Base-by-base conservation (phyloP, 371 early-diverging fungal genomes). In the Sporodiniella umbellata region DNA sequence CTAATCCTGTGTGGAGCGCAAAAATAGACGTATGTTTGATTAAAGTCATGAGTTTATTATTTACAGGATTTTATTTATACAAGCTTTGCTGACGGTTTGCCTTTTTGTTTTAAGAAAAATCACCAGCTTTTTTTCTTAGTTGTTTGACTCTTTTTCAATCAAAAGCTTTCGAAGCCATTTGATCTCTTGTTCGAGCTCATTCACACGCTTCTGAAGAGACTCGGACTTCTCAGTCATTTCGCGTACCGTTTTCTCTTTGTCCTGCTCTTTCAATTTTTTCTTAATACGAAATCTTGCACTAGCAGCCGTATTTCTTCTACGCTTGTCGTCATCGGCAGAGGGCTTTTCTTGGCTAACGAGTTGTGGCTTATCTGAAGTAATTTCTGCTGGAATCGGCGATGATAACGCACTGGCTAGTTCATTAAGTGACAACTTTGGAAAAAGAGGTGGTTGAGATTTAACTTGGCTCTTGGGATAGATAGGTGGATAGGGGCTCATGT, bases 211-310 rank as follows among this genome's bases (percentile, higher is more conserved):
- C 58, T 94, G 91, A 40, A 94, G 66, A 6, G 61, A 53, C 30
- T 83, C 82, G 14, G 85, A 83, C 63, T 84, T 87, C 8, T 68
- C 79, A 1, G 84, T 78, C 90, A 94, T 85, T 42, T 88, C 90
- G 43, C 78, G 71, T 6, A 93, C 90, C 0, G 84, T 87, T 42
- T 74, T 72, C 68, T 93, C 90, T 42, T 94, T 72, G 8, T 78
- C 83, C 75, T 90, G 85, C 62, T 94, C 95, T 42, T 86, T 81
- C 52, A 76, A 54, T 57, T 92, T 90, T 66, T 95, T 96, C 80
- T 93, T 93, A 33, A 92, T 78, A 3, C 97, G 84, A 79, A 96
- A 96, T 23, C 97, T 74, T 4, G 95, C 95, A 1, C 93, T 92
- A 0, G 96, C 96, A 4, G 88, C 92, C 2, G 95, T 96, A 73